Conservation (phyloP, 176 grass and related monocot species). For the Carex myosuroides region DNA sequence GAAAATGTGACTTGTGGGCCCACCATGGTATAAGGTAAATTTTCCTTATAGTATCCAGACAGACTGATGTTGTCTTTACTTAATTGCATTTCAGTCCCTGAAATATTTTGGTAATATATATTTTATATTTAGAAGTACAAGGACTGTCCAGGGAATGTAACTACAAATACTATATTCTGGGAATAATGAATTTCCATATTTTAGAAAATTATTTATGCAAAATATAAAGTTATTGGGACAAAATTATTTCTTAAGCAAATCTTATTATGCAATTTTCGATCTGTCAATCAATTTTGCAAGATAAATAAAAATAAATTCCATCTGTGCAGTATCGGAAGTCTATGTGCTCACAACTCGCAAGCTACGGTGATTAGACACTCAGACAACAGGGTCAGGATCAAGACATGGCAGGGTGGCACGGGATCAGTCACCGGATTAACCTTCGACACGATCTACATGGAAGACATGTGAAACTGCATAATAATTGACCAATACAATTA, state of each 20-base stretch:
- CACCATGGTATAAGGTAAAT: constrained; percentile 76
- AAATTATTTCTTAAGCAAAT: background rate
- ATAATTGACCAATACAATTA: constrained; percentile 91
- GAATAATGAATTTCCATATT: background rate
- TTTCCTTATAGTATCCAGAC: background rate
- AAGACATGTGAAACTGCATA: constrained; percentile 85
- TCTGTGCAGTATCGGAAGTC: constrained; percentile 68
- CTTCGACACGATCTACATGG: constrained; percentile 58
- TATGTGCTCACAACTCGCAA: constrained; percentile 81
- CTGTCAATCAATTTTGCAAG: background rate
- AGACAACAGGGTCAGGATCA: constrained; percentile 76
- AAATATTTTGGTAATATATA: background rate
- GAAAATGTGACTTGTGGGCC: constrained; percentile 69
- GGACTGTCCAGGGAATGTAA: background rate
- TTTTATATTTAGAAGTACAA: background rate
- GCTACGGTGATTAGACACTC: constrained; percentile 80
- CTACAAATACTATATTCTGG: background rate
- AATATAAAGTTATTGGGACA: background rate
- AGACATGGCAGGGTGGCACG: constrained; percentile 87
- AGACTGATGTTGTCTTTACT: background rate
- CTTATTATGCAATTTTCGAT: background rate
- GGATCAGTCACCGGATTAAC: constrained; percentile 49
- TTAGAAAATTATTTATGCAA: background rate
- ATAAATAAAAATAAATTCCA: background rate
- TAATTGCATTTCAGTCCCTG: background rate